A percentile compares a stretch with the other conserved stretches of the same genome.
Conservation (phyloP, 257 asterid genomes). For the Hygrophila difformis region DNA sequence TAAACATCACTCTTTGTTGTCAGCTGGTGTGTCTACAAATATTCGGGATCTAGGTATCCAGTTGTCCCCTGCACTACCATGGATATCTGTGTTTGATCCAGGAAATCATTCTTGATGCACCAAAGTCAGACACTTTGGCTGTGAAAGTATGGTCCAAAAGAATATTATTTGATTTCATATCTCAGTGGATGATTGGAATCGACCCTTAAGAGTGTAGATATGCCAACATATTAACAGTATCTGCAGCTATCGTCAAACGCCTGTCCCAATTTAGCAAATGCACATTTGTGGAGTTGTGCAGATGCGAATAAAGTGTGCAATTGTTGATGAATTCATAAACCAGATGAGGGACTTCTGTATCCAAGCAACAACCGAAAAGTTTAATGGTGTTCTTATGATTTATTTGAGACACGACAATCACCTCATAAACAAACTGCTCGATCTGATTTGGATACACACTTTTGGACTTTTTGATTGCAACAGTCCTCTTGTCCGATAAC, state of each 20-base stretch:
- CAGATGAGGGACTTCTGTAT: slow-evolving; percentile 56
- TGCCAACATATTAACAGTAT: slow-evolving; percentile 41
- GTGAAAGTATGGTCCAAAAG: slow-evolving; percentile 30
- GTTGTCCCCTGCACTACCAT: slow-evolving; percentile 52
- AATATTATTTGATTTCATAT: slow-evolving; percentile 49
- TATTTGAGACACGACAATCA: slow-evolving; percentile 48
- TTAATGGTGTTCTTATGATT: slow-evolving; percentile 51
- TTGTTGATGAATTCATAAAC: too few relatives aligned
- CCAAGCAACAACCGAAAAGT: slow-evolving; percentile 50
- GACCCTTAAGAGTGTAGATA: slow-evolving; percentile 59
- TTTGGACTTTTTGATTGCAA: slow-evolving; percentile 46
- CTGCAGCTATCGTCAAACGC: slow-evolving; percentile 34
- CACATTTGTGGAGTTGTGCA: slow-evolving; percentile 23
- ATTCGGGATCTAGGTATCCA: slow-evolving; percentile 49
- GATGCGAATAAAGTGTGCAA: too few relatives aligned
- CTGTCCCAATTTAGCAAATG: slow-evolving; percentile 48
- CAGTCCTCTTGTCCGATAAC: slow-evolving; percentile 43
- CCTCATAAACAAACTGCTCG: too few relatives aligned
- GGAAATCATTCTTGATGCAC: slow-evolving; percentile 46
- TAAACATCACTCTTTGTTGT: slow-evolving; percentile 58
- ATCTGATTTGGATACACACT: slow-evolving; percentile 33
- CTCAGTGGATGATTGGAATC: too few relatives aligned
- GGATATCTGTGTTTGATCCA: slow-evolving; percentile 40
- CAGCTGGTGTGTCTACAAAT: too few relatives aligned
- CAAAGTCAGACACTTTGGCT: slow-evolving; percentile 45